Evolutionary conservation across 257 asterid species (phyloP).

Genomic region (Prunella vulgaris): DNA sequence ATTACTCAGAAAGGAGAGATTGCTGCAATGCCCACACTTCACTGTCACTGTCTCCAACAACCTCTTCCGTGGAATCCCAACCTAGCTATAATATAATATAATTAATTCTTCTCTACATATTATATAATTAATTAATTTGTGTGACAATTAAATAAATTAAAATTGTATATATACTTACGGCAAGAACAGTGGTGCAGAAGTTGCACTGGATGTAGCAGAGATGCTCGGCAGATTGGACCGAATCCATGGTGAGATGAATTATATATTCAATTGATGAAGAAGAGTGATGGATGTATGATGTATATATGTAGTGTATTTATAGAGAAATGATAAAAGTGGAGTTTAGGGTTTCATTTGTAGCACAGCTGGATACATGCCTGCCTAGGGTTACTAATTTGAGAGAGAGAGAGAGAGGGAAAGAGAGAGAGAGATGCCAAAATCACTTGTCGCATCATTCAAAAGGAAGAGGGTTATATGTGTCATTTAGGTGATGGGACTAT

Average conservation of each 20-base stretch:
- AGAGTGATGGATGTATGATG: slow-evolving; percentile 1
- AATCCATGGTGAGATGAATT: slow-evolving; percentile 54
- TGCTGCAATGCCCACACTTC: slow-evolving; percentile 97
- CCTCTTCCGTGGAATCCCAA: slow-evolving; percentile 90
- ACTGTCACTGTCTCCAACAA: slow-evolving; percentile 93
- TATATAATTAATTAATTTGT: no score
- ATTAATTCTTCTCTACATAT: no score
- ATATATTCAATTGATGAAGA: slow-evolving; percentile 27
- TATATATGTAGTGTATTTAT: not conserved
- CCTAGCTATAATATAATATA: no score
- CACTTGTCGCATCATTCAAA: slow-evolving; percentile 39
- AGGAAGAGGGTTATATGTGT: slow-evolving; percentile 25
- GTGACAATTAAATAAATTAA: no score
- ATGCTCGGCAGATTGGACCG: slow-evolving; percentile 68
- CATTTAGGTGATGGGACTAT: slow-evolving; percentile 58
- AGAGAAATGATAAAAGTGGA: slow-evolving; percentile 20
- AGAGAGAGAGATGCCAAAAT: slow-evolving; percentile 45
- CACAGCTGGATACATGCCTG: slow-evolving; percentile 15
- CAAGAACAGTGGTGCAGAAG: slow-evolving; percentile 95
- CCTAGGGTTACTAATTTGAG: slow-evolving; percentile 43
- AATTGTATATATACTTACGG: no score
- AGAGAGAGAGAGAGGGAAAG: no score
- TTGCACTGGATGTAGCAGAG: slow-evolving; percentile 94
- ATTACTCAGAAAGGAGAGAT: slow-evolving; percentile 74
- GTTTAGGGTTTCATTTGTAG: slow-evolving; percentile 34